Evolutionary conservation across 768 basidiomycete species (phyloP), one percentile per base, ranked within the genome.

Genomic region (Trametes meyenii): DNA sequence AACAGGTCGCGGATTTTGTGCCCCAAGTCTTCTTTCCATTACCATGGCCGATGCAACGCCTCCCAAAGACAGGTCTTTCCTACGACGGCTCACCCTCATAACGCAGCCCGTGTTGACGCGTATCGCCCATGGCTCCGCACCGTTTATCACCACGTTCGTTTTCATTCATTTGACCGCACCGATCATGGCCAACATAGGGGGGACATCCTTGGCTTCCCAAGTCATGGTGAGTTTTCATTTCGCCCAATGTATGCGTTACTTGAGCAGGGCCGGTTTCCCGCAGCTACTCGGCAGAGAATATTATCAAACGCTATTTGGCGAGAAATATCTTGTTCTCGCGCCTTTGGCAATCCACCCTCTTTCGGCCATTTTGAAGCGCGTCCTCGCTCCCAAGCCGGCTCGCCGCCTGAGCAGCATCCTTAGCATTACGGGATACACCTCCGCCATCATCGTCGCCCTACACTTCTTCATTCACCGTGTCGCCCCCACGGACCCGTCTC

Each of bases 261-360:
- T 50, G 23, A 19, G 42, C 39, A 2, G 36, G 12, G 44, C 43
- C 45, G 2, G 4, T 17, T 13, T 13, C 29, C 38, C 17, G 44
- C 66, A 94, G 91, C 77, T 95, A 45, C 78, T 96, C 13, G 90
- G 92, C 11, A 77, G 92, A 55, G 92, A 93, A 74, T 93, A 92
- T 74, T 95, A 96, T 72, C 91, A 94, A 70, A 89, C 88, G 0
- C 58, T 75, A 0, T 79, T 87, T 53, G 83, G 83, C 21, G 92
- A 95, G 72, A 83, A 79, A 42, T 83, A 84, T 44, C 83, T 94
- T 13, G 77, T 94, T 11, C 76, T 90, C 35, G 75, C 76, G 1
- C 92, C 93, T 0, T 73, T 96, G n/a, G 75, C 76, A 33, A 68
- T 87, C 10, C 93, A 95, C 69, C 72, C 85, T 21, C 59, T 83